Percentiles rank a stretch among this genome's conserved stretches.
These are phyloP conservation scores for Globisporangium irregulare DNA, from an alignment of 352 stramenopile genomes.

Conservation along the genomic window DNA sequence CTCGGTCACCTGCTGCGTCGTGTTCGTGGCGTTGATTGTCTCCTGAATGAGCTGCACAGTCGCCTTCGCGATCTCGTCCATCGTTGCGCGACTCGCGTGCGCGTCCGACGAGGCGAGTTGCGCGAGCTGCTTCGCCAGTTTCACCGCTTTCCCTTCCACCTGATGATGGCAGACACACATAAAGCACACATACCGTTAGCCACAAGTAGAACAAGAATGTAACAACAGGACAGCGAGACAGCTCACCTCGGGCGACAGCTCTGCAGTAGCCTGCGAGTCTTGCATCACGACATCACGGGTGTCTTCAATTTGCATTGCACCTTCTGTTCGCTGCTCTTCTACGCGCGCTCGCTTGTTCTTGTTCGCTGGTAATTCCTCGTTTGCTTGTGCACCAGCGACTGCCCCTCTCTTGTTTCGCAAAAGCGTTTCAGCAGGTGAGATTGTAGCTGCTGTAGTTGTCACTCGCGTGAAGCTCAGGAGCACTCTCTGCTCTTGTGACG, in stretches of 20 bases:
- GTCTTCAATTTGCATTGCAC: neutral
- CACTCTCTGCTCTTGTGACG: constrained; percentile 2
- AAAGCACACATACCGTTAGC: neutral
- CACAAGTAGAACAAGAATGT: neutral
- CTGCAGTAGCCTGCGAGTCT: neutral
- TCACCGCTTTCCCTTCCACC: constrained; percentile 39
- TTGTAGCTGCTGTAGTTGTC: neutral
- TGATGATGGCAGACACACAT: constrained; percentile 18
- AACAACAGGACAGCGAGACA: neutral
- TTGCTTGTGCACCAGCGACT: neutral
- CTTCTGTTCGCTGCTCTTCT: neutral
- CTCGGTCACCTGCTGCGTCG: constrained; percentile 56
- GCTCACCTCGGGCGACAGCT: neutral
- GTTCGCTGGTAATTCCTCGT: neutral
- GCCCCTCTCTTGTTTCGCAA: neutral
- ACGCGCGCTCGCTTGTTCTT: neutral
- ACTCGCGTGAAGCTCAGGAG: constrained; percentile 16
- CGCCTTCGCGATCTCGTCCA: constrained; percentile 26
- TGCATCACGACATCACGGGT: neutral
- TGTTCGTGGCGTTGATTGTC: constrained; percentile 58
- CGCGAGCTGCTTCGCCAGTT: constrained; percentile 43
- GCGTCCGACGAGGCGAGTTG: constrained; percentile 27
- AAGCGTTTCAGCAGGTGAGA: neutral
- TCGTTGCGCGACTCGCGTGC: constrained; percentile 21
- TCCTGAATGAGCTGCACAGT: constrained; percentile 45